These are phyloP conservation scores for Stropharia rugosoannulata DNA, from an alignment of 768 basidiomycete genomes.

Conservation along the genomic window DNA sequence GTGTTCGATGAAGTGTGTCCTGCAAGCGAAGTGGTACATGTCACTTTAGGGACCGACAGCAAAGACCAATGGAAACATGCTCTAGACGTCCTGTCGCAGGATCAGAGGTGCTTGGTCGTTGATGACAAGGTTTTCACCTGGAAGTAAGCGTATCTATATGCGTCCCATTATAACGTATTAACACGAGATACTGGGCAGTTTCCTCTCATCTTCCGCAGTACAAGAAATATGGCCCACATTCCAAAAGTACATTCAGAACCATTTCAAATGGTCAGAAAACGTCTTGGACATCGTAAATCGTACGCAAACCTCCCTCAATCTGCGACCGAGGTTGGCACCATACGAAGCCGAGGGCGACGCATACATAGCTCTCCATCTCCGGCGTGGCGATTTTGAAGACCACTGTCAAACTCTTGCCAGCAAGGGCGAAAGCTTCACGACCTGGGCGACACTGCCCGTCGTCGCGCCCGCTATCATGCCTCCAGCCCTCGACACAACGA, in stretches of 20 bases:
- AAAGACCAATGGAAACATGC: constrained; percentile 37
- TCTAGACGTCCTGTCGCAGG: constrained; percentile 25
- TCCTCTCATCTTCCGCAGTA: constrained; percentile 36
- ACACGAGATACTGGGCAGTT: constrained; percentile 21
- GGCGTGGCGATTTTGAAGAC: constrained; percentile 45
- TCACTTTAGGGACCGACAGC: constrained; percentile 26
- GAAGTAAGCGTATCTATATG: constrained; percentile 28
- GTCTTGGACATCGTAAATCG: constrained; percentile 34
- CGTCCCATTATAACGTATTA: not conserved
- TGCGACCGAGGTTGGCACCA: constrained; percentile 24
- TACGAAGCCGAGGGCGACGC: constrained; percentile 27
- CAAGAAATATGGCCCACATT: constrained; percentile 41
- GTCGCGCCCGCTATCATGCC: constrained; percentile 29
- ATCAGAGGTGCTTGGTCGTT: constrained; percentile 41
- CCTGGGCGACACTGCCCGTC: constrained; percentile 46
- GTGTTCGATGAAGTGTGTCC: constrained; percentile 41
- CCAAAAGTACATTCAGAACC: constrained; percentile 32
- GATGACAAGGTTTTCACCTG: constrained; percentile 45
- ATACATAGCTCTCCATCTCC: constrained; percentile 48
- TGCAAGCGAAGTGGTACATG: constrained; percentile 33
- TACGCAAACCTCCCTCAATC: constrained; percentile 30
- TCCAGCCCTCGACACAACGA: constrained; percentile 34
- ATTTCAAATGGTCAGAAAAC: constrained; percentile 41
- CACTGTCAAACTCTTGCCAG: constrained; percentile 38
- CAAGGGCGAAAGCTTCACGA: constrained; percentile 38